Base-by-base conservation (phyloP, 176 grass and related monocot genomes). In the Oryza punctata region DNA sequence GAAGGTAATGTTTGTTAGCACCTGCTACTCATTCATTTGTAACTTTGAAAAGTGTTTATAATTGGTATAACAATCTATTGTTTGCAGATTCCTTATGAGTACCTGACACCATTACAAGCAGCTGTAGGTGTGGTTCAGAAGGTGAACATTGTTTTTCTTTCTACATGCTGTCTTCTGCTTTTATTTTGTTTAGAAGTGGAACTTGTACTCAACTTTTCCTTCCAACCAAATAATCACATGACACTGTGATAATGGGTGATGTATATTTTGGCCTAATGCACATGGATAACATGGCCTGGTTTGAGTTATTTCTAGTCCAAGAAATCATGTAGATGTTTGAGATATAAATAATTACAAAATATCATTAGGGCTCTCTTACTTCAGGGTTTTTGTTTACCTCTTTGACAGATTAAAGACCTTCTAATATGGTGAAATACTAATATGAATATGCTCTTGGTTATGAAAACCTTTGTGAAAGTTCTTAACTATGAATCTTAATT, bases 121-220 rank as follows among this genome's bases (percentile, higher is more conserved):
- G 96, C 96, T 70, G 96, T 98, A 79, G 96, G 96, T 78, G 96
- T 98, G 73, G 96, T 98, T 89, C 96, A 98, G 86, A 98, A 98
- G 96, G 96, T 98, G 93, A 60, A 73, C 25, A 59, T 71, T 76
- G 24, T 45, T 26, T 45, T 84, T 52, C 46, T 46, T 43, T 19
- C 1, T 19, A 2, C 33, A 37, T 45, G 1, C 43, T 14, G 18
- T 68, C 14, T 30, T 85, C 72, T 83, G 7, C 74, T 52, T 25
- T 66, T 32, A 37, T 75, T 80, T 38, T 78, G 40, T 88, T 40
- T 82, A 23, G 28, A 85, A 60, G 24, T 73, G 69, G n/a, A 57
- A 52, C 47, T 81, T 15, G 43, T 64, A 7, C n/a, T 74, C 57
- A 80, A 12, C 21, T 4, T 44, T 11, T 72, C 57, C 16, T 90